Evolutionary conservation across 2,329 filamentous ascomycete genomes (phyloP).

Genomic region (Beauveria rudraprayagi): DNA sequence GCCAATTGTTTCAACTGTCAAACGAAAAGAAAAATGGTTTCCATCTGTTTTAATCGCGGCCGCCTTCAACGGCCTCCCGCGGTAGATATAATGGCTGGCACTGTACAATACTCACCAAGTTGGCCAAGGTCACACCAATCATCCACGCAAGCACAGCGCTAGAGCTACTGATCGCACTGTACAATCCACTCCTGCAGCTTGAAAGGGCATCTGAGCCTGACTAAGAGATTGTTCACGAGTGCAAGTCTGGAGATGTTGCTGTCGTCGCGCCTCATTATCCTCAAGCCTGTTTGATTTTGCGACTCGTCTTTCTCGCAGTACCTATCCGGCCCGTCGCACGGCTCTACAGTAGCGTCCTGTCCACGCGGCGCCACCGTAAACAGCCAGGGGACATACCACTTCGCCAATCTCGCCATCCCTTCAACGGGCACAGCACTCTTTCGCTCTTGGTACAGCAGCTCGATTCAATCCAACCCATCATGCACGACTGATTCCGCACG

Average conservation of each 20-base stretch:
- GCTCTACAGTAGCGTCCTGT: neutral
- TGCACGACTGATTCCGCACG: neutral
- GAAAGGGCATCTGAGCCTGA: neutral
- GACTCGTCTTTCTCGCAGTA: neutral
- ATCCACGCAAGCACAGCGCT: neutral
- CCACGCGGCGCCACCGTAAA: neutral
- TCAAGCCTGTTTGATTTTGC: neutral
- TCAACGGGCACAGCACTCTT: neutral
- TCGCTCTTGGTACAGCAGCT: neutral
- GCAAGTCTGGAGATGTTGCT: neutral
- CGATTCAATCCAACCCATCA: neutral
- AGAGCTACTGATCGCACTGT: conserved; percentile 6
- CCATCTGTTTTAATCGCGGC: neutral
- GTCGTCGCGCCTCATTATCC: neutral
- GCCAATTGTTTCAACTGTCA: neutral
- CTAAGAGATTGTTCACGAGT: neutral
- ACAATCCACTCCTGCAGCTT: conserved; percentile 1
- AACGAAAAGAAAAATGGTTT: neutral
- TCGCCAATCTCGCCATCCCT: neutral
- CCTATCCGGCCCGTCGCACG: neutral
- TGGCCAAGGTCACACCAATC: neutral
- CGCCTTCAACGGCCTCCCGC: neutral
- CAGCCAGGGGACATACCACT: neutral
- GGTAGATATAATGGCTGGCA: neutral
- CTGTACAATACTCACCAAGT: neutral